Conservation (phyloP, 129 eudicot species). For the Solidago caesia region DNA sequence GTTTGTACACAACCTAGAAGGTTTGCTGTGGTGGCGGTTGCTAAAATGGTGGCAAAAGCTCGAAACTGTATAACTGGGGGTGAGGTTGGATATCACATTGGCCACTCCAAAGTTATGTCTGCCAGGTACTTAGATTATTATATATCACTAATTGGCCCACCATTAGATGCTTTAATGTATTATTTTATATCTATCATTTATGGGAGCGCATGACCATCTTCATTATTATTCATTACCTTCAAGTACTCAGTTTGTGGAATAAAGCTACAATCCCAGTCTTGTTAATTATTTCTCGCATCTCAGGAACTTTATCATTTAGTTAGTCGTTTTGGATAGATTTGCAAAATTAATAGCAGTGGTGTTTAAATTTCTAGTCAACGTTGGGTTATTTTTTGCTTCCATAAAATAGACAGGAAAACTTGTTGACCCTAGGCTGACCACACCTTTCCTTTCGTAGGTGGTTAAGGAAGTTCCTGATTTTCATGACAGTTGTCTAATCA, state of each 20-base stretch:
- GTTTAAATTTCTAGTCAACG: not conserved
- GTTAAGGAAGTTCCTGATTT: conserved; percentile 9
- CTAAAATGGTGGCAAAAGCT: conserved; percentile 86
- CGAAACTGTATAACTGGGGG: conserved; percentile 82
- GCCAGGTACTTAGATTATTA: conserved; percentile 47
- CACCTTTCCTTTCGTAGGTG: conserved; percentile 12
- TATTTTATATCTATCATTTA: conserved; percentile 12
- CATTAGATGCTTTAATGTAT: not conserved
- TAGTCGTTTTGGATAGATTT: conserved; percentile 10
- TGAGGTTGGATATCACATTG: conserved; percentile 96
- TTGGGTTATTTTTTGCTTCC: conserved; percentile 20
- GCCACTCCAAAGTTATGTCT: conserved; percentile 80
- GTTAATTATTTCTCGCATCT: not conserved
- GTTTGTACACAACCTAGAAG: conserved; percentile 94
- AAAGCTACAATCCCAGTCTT: not conserved
- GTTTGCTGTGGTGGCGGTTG: conserved; percentile 98
- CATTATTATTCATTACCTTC: conserved; percentile 2
- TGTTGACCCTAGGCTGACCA: conserved; percentile 13
- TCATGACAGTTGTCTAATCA: conserved; percentile 1
- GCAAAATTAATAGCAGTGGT: not conserved
- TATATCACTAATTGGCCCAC: not conserved
- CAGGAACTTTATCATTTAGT: conserved; percentile 6
- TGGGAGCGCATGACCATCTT: not conserved
- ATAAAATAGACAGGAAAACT: conserved; percentile 11
- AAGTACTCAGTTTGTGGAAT: not conserved